phyloP scores from a whole-genome alignment of 192 early-diverging fungal genomes.

The Gryganskiella cystojenkinii region DNA sequence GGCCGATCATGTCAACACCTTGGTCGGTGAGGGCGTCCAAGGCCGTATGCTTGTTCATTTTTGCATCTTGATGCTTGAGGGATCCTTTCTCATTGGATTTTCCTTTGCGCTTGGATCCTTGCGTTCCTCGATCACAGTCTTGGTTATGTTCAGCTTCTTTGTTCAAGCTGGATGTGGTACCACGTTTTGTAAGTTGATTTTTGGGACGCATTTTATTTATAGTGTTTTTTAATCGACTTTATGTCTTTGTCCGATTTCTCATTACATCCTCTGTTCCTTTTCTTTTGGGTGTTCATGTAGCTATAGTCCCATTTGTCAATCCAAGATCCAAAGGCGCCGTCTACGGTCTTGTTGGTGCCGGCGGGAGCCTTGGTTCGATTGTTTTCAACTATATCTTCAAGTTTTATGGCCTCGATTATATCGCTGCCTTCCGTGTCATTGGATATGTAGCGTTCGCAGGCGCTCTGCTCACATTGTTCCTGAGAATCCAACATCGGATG shows the following conservation, averaged over 20 bases:
- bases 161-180: conserved; percentile 66
- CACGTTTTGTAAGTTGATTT: conserved; percentile 56
- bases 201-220: neutral
- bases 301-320: conserved; percentile 68
- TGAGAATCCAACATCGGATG: conserved; percentile 33
- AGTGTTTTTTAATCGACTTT: neutral
- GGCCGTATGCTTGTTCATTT: conserved; percentile 62
- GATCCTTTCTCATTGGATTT: conserved; percentile 63
- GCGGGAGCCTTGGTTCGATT: conserved; percentile 69
- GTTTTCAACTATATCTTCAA: conserved; percentile 65
- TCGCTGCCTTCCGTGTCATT: conserved; percentile 55
- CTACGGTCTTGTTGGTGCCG: conserved; percentile 70
- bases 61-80: conserved; percentile 58
- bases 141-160: conserved; percentile 67
- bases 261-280: neutral
- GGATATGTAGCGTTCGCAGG: conserved; percentile 53
- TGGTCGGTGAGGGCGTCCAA: conserved; percentile 44
- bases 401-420: conserved; percentile 34
- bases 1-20: conserved; percentile 56
- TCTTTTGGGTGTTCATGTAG: conserved; percentile 2
- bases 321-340: conserved; percentile 56
- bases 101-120: conserved; percentile 43
- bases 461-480: conserved; percentile 41
- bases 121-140: conserved; percentile 49
- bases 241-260: neutral